Evolutionary conservation across 2,329 filamentous ascomycete genomes (phyloP).

Genomic region (Magnaporthiopsis incrustans): DNA sequence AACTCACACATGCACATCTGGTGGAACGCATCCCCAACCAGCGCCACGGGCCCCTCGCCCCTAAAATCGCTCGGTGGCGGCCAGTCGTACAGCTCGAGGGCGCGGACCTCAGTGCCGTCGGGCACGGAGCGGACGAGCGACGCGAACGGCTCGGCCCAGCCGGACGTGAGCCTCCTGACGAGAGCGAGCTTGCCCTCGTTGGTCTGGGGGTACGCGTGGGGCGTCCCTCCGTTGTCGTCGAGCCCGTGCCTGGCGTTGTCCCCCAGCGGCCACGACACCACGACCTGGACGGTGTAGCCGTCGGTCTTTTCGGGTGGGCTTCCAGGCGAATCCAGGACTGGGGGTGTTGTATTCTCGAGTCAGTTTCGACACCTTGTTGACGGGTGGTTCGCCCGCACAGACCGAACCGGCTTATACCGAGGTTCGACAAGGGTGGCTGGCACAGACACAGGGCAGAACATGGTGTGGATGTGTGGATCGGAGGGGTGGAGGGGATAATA

Average conservation of each 20-base stretch:
- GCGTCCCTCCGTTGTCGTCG: neutral
- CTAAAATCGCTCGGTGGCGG: conserved; percentile 28
- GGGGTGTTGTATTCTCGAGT: too few species aligned
- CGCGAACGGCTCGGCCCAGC: conserved; percentile 42
- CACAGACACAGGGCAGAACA: too few species aligned
- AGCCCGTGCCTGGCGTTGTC: conserved; percentile 20
- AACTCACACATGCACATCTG: conserved; percentile 54
- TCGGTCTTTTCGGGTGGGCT: conserved; percentile 27
- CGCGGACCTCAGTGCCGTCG: conserved; percentile 31
- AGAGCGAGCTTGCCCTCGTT: conserved; percentile 30
- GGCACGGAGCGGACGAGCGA: conserved; percentile 33
- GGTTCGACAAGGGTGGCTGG: neutral
- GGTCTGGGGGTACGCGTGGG: conserved; percentile 25
- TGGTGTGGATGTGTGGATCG: too few species aligned
- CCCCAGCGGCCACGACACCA: conserved; percentile 41
- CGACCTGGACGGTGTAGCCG: conserved; percentile 38
- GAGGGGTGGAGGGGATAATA: too few species aligned
- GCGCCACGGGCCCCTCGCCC: conserved; percentile 30
- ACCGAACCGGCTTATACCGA: neutral
- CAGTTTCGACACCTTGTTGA: too few species aligned
- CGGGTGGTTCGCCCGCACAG: too few species aligned
- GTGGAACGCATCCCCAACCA: conserved; percentile 49
- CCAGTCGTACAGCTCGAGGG: conserved; percentile 41
- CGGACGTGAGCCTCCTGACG: conserved; percentile 33
- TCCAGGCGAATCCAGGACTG: conserved; percentile 40